A percentile compares a stretch with the other conserved stretches of the same genome.
Conservation (phyloP, 208 protist species). For the Zelonia costaricensis region DNA sequence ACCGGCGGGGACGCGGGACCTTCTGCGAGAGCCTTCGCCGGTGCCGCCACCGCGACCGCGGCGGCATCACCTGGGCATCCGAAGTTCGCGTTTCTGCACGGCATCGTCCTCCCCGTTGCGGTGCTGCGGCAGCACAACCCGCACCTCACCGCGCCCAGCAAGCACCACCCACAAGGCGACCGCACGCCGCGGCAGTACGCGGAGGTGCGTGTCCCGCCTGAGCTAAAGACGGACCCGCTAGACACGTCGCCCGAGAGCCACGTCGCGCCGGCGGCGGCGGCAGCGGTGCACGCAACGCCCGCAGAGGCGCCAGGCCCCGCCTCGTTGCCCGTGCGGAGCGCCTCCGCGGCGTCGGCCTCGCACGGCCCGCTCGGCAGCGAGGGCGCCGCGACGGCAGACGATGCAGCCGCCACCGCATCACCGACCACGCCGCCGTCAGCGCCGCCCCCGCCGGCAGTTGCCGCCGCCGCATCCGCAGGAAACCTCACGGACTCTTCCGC, state of each 20-base stretch:
- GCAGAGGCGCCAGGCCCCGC: too few species aligned
- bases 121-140: slow-evolving; percentile 38
- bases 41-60: neutral
- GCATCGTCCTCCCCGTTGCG: slow-evolving; percentile 31
- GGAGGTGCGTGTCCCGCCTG: slow-evolving; percentile 15
- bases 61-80: neutral
- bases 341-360: too few species aligned
- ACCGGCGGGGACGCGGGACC: too few species aligned
- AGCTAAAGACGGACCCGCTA: slow-evolving; percentile 11
- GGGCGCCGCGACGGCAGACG: too few species aligned
- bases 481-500: neutral
- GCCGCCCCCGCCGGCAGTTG: neutral
- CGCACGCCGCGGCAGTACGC: slow-evolving; percentile 11
- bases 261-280: too few species aligned
- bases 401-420: too few species aligned
- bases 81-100: slow-evolving; percentile 40
- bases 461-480: neutral
- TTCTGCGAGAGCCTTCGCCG: too few species aligned
- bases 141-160: neutral
- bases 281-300: neutral
- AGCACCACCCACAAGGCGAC: neutral
- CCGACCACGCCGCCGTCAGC: too few species aligned
- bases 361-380: too few species aligned
- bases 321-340: too few species aligned
- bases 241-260: neutral